A percentile compares a stretch with the other conserved stretches of the same genome.
Conservation (phyloP, 1,284 basidiomycete species). For the Jaminaea rosea region DNA sequence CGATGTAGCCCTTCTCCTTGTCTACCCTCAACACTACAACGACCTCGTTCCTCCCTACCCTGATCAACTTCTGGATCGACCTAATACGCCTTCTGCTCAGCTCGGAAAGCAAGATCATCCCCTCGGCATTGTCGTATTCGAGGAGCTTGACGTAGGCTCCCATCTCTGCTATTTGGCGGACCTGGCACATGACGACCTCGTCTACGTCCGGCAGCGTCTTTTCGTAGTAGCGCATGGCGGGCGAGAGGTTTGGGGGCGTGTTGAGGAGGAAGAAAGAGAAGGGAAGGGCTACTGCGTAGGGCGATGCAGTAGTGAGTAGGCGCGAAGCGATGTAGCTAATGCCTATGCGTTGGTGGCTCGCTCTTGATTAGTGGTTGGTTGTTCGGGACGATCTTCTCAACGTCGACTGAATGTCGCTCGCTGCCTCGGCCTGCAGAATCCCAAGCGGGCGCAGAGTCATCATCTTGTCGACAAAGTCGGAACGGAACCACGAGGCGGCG, state of each 20-base stretch:
- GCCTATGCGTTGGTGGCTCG: too few relatives aligned
- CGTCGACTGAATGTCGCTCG: too few relatives aligned
- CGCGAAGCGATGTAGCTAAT: too few relatives aligned
- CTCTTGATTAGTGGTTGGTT: too few relatives aligned
- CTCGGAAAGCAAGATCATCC: conserved; percentile 97
- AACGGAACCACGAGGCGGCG: too few relatives aligned
- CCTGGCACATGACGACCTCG: conserved; percentile 97
- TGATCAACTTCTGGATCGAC: conserved; percentile 94
- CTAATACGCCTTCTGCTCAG: conserved; percentile 91
- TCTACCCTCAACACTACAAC: conserved; percentile 96
- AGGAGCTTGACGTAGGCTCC: conserved; percentile 98
- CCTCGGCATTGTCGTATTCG: conserved; percentile 97
- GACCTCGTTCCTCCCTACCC: conserved; percentile 95
- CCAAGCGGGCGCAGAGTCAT: too few relatives aligned
- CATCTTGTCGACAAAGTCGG: too few relatives aligned
- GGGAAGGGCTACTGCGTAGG: too few relatives aligned
- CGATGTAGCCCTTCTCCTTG: conserved; percentile 99
- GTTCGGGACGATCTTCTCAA: too few relatives aligned
- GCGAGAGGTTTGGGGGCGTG: not conserved
- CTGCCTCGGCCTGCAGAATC: too few relatives aligned
- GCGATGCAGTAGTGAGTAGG: too few relatives aligned
- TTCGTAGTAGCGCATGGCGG: conserved; percentile 46
- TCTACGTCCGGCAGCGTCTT: conserved; percentile 58
- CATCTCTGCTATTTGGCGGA: conserved; percentile 98
- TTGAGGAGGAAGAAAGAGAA: conserved; percentile 1